Percentiles rank a stretch among this genome's conserved stretches.
Conservation (phyloP, 208 protist genomes). For the Leishmania turanica region DNA sequence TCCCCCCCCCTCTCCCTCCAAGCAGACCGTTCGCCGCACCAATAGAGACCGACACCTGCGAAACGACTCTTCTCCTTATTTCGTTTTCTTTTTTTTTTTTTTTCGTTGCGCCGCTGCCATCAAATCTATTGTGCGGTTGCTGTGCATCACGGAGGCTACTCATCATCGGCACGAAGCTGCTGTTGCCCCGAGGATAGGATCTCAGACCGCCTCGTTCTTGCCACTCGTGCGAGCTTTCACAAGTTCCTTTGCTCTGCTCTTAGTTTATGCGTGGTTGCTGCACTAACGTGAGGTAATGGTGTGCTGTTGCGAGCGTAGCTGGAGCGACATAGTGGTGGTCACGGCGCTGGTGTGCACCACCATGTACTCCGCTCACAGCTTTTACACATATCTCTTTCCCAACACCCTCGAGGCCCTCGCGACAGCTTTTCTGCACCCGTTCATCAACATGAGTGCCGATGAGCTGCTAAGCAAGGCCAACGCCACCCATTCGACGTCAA, state of each 20-base stretch:
- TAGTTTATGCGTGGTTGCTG: background rate
- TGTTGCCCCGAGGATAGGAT: background rate
- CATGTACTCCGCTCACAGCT: slow-evolving; percentile 69
- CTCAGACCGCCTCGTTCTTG: background rate
- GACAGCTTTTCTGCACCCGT: slow-evolving; percentile 22
- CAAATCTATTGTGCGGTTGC: background rate
- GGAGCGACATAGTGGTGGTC: slow-evolving; percentile 62
- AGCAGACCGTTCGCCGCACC: background rate
- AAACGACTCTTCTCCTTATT: background rate
- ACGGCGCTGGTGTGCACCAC: slow-evolving; percentile 56
- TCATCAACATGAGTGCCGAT: slow-evolving; percentile 22
- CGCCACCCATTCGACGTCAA: background rate
- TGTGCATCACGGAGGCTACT: background rate
- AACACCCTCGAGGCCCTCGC: slow-evolving; percentile 43
- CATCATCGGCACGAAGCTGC: background rate
- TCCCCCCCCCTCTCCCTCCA: background rate
- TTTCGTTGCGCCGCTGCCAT: background rate
- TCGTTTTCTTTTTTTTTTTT: background rate
- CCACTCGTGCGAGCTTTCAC: background rate
- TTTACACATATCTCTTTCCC: slow-evolving; percentile 83
- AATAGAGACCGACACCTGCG: background rate
- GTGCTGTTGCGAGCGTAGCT: slow-evolving; percentile 44
- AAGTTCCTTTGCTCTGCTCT: background rate
- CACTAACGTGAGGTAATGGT: slow-evolving; percentile 8
- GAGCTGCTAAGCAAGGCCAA: slow-evolving; percentile 2